A percentile compares a stretch with the other conserved stretches of the same genome.
These are phyloP conservation scores for Sclerotinia trifoliorum DNA, from an alignment of 2,329 filamentous ascomycete species.

Conservation along the genomic window DNA sequence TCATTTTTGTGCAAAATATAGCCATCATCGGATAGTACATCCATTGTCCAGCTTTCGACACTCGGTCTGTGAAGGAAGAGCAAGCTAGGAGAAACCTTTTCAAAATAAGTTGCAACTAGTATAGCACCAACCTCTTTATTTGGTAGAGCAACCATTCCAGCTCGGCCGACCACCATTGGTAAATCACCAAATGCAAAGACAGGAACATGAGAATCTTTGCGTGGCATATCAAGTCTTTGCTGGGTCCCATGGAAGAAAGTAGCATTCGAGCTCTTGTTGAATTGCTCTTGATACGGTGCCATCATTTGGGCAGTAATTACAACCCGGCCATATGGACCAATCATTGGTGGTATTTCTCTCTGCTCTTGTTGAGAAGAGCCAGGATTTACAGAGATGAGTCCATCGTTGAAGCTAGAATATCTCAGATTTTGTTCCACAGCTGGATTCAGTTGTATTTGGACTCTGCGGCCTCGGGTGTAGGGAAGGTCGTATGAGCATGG, in stretches of 20 bases:
- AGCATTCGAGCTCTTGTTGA: no score
- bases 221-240: background rate
- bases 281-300: background rate
- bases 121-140: slow-evolving; percentile 21
- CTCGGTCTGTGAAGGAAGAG: slow-evolving; percentile 56
- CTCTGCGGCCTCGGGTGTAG: background rate
- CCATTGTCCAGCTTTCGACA: slow-evolving; percentile 50
- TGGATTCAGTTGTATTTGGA: background rate
- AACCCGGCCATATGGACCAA: background rate
- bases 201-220: slow-evolving; percentile 41
- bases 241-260: background rate
- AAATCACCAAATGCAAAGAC: slow-evolving; percentile 37
- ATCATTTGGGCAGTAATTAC: background rate
- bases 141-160: slow-evolving; percentile 44
- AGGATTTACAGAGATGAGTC: background rate
- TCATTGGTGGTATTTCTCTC: background rate
- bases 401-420: background rate
- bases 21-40: slow-evolving; percentile 47
- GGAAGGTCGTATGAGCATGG: background rate
- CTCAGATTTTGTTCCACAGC: background rate
- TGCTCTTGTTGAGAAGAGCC: background rate
- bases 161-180: slow-evolving; percentile 46
- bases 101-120: slow-evolving; percentile 54
- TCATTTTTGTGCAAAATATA: slow-evolving; percentile 43
- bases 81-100: slow-evolving; percentile 59